Percentiles rank a stretch among this genome's conserved stretches.
Conservation (phyloP, 1,139 yeast genomes). For the Pichia sp. region DNA sequence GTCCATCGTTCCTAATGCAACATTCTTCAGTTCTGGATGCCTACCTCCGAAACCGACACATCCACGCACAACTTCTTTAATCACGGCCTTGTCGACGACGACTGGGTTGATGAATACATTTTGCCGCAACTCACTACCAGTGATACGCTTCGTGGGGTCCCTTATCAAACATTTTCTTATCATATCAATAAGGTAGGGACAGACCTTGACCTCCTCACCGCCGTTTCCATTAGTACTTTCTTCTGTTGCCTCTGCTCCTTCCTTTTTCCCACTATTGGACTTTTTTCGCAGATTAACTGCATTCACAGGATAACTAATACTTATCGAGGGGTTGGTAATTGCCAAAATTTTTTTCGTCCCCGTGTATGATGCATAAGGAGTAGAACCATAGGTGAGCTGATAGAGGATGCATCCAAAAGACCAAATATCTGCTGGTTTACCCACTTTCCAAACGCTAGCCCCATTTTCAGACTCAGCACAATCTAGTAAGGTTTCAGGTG, state of each 20-base stretch:
- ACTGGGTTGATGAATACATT: conserved; percentile 68
- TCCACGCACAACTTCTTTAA: conserved; percentile 69
- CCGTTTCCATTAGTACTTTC: conserved; percentile 20
- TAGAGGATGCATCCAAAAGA: conserved; percentile 95
- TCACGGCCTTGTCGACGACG: conserved; percentile 61
- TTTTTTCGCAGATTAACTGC: conserved; percentile 28
- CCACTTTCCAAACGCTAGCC: conserved; percentile 63
- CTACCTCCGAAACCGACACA: conserved; percentile 67
- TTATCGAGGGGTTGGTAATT: conserved; percentile 81
- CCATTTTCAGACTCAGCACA: conserved; percentile 36
- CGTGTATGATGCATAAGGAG: conserved; percentile 81
- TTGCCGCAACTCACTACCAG: conserved; percentile 56
- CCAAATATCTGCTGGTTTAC: conserved; percentile 96
- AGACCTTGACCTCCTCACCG: conserved; percentile 21
- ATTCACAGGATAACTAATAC: conserved; percentile 55
- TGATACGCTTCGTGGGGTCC: conserved; percentile 66
- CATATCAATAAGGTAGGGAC: conserved; percentile 52
- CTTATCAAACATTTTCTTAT: conserved; percentile 71
- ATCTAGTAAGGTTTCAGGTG: conserved; percentile 88
- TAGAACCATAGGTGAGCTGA: conserved; percentile 91
- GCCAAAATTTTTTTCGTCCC: conserved; percentile 82
- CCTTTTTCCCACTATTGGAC: neutral
- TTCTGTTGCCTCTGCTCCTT: conserved; percentile 13
- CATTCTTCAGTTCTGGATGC: conserved; percentile 36
- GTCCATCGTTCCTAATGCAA: conserved; percentile 13